Evolutionary conservation across 495 filamentous ascomycete species (phyloP).

Genomic region (Aspergillus bridgeri): DNA sequence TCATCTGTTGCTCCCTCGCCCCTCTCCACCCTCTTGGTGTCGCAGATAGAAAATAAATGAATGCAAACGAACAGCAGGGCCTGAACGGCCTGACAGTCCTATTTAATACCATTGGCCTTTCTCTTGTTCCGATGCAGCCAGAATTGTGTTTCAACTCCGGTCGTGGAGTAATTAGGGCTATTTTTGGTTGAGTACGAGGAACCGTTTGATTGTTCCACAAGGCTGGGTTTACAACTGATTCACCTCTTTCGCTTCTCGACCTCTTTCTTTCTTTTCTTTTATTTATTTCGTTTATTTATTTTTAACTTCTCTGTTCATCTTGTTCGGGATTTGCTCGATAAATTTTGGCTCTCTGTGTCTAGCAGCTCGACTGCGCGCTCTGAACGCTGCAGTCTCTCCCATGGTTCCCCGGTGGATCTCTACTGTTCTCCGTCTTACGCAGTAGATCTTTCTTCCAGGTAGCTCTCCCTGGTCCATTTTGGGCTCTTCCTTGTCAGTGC

Average conservation of each 20-base stretch:
- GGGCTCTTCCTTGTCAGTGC: background rate
- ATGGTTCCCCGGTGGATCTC: background rate
- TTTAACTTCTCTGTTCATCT: background rate
- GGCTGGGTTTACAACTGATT: background rate
- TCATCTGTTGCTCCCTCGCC: background rate
- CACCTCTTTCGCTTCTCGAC: background rate
- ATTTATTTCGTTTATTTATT: background rate
- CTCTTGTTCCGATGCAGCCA: too few species aligned
- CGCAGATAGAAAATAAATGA: background rate
- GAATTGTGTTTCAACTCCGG: background rate
- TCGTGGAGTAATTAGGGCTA: background rate
- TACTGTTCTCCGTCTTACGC: background rate
- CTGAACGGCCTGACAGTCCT: background rate
- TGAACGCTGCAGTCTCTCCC: background rate
- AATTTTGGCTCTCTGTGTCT: background rate
- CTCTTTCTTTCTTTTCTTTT: too few species aligned
- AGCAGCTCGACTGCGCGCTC: background rate
- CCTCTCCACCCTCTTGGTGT: background rate
- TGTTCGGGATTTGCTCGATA: background rate
- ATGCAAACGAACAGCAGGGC: background rate
- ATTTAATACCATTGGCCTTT: background rate
- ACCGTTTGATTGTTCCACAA: background rate
- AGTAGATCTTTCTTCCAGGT: background rate
- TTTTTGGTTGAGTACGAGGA: background rate
- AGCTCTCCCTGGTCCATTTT: too few species aligned